Evolutionary conservation across 768 basidiomycete species (phyloP).

Genomic region (Leccinellum rugosiceps): DNA sequence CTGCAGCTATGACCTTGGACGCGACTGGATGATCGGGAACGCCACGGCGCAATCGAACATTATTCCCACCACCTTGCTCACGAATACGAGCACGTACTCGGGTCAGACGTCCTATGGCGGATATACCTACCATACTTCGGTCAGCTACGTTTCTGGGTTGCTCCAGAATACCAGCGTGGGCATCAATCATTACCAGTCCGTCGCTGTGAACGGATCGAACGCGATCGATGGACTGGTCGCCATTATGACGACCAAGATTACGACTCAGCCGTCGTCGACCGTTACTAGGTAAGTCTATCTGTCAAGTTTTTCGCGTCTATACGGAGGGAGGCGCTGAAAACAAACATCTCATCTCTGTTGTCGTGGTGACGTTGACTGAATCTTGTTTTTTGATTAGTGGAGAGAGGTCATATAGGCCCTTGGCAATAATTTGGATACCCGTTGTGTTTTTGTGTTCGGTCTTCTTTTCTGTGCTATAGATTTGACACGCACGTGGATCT

Average conservation of each 20-base stretch:
- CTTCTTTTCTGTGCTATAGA: slow-evolving; percentile 14
- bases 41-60: slow-evolving; percentile 49
- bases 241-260: slow-evolving; percentile 69
- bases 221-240: slow-evolving; percentile 84
- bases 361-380: not conserved
- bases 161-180: slow-evolving; percentile 66
- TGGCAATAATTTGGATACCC: slow-evolving; percentile 8
- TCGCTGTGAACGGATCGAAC: slow-evolving; percentile 48
- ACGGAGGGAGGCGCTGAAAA: not conserved
- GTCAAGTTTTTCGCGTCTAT: not conserved
- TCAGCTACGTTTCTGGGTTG: slow-evolving; percentile 66
- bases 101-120: slow-evolving; percentile 62
- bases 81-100: slow-evolving; percentile 55
- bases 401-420: slow-evolving; percentile 13
- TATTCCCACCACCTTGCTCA: slow-evolving; percentile 24
- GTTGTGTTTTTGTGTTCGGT: slow-evolving; percentile 11
- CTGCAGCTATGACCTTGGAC: slow-evolving; percentile 70
- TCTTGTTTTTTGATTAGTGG: not conserved
- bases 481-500: not conserved
- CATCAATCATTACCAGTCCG: slow-evolving; percentile 64
- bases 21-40: slow-evolving; percentile 86
- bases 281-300: slow-evolving; percentile 20
- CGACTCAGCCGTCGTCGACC: slow-evolving; percentile 30
- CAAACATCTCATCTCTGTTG: not conserved
- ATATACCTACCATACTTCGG: slow-evolving; percentile 72